Conservation (phyloP, 2,329 filamentous ascomycete species). For the Mycosphaerelloides madeirae region DNA sequence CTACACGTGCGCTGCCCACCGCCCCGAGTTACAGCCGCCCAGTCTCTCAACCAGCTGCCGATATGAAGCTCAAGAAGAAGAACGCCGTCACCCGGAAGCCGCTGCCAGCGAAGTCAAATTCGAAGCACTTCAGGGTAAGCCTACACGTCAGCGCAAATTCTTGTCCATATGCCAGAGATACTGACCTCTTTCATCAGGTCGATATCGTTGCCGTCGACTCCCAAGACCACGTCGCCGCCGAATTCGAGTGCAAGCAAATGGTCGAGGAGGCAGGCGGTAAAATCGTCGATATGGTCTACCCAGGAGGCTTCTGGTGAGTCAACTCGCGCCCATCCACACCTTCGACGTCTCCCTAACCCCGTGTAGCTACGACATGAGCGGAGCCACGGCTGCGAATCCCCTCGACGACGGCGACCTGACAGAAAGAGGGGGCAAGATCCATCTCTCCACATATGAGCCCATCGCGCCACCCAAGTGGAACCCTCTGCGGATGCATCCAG, state of each 20-base stretch:
- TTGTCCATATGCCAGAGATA: no score
- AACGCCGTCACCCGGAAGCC: no score
- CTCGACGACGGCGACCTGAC: constrained; percentile 7
- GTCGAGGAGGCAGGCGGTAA: constrained; percentile 14
- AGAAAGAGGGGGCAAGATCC: constrained; percentile 6
- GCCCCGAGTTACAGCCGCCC: no score
- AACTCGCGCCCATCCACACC: constrained; percentile 2
- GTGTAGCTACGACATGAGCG: background rate
- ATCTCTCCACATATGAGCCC: constrained; percentile 7
- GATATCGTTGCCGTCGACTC: constrained; percentile 14
- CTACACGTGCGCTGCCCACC: no score
- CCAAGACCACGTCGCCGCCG: constrained; percentile 9
- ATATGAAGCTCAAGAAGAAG: no score
- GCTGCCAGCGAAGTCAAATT: no score
- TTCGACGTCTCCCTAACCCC: no score
- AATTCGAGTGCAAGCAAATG: constrained; percentile 13
- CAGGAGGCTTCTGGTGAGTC: constrained; percentile 18
- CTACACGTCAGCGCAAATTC: no score
- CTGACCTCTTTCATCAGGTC: constrained; percentile 6
- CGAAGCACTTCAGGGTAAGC: no score
- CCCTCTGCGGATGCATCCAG: constrained; percentile 2
- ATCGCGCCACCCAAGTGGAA: constrained; percentile 15
- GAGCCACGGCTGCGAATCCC: constrained; percentile 1
- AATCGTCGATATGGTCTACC: constrained; percentile 15
- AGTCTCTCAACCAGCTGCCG: no score